These are phyloP conservation scores for Setomelanomma holmii DNA, from an alignment of 2,329 filamentous ascomycete species.

Conservation along the genomic window DNA sequence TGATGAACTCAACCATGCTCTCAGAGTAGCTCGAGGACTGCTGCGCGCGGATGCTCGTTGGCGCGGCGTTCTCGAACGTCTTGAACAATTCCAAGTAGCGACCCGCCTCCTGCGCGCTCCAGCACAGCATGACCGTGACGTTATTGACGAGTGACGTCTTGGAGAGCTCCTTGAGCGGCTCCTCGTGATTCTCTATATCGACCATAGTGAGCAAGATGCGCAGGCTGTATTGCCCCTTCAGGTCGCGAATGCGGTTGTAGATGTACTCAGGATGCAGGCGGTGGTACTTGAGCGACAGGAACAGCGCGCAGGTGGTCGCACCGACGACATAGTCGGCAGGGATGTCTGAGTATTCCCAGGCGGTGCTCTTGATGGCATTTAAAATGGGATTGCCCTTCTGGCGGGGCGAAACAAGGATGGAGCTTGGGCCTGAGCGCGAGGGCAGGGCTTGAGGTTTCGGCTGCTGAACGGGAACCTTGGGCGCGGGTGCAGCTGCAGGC, in stretches of 20 bases:
- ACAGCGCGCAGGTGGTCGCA: conserved; percentile 85
- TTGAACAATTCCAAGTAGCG: conserved; percentile 96
- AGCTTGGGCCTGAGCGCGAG: conserved; percentile 69
- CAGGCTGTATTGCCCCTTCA: conserved; percentile 86
- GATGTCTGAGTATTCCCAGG: conserved; percentile 99
- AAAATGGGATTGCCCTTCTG: conserved; percentile 96
- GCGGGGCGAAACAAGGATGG: conserved; percentile 87
- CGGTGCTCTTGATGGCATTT: conserved; percentile 77
- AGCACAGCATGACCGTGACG: conserved; percentile 89
- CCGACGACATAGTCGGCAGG: conserved; percentile 92
- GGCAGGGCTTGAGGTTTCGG: conserved; percentile 87
- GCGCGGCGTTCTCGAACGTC: conserved; percentile 86
- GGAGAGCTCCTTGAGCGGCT: conserved; percentile 84
- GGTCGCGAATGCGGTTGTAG: conserved; percentile 85
- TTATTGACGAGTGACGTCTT: conserved; percentile 95
- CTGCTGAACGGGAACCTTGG: conserved; percentile 69
- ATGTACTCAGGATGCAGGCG: conserved; percentile 97
- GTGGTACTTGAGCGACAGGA: conserved; percentile 95
- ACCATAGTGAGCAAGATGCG: conserved; percentile 90
- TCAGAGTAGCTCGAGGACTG: conserved; percentile 86
- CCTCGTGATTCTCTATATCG: conserved; percentile 94
- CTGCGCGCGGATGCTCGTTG: conserved; percentile 81
- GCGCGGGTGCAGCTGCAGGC: conserved; percentile 19
- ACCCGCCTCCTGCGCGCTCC: conserved; percentile 91
- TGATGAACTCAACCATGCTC: conserved; percentile 89